Conservation (phyloP, 768 basidiomycete species). For the Lentinula lateritia region DNA sequence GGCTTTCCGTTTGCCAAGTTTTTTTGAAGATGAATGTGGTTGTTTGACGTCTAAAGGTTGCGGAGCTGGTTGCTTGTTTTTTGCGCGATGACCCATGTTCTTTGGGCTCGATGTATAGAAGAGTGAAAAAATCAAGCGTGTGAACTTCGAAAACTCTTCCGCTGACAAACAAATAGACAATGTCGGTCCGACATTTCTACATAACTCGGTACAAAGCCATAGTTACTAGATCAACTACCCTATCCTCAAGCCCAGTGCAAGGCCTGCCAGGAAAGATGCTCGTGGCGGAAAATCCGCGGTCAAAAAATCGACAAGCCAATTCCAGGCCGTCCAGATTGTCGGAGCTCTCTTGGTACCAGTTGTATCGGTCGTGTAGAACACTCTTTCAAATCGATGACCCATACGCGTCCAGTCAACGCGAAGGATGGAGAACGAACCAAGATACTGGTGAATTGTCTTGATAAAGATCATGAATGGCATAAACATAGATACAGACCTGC, state of each 20-base stretch:
- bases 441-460: constrained; percentile 49
- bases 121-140: constrained; percentile 16
- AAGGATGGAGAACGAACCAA: constrained; percentile 66
- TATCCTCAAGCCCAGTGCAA: constrained; percentile 74
- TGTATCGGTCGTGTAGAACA: constrained; percentile 62
- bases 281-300: constrained; percentile 90
- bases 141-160: neutral
- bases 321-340: constrained; percentile 60
- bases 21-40: constrained; percentile 42
- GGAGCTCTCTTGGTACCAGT: constrained; percentile 53
- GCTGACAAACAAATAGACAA: too few species aligned
- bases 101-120: neutral
- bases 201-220: too few species aligned
- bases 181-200: too few species aligned
- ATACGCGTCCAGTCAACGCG: constrained; percentile 77
- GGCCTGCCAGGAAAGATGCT: constrained; percentile 83
- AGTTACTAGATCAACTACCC: too few species aligned
- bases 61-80: constrained; percentile 78
- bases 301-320: constrained; percentile 71
- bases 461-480: neutral
- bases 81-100: constrained; percentile 78
- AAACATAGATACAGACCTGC: constrained; percentile 50
- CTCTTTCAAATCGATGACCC: constrained; percentile 61
- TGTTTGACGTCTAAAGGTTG: constrained; percentile 41
- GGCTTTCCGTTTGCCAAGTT: constrained; percentile 73